These are phyloP conservation scores for Boechera divaricarpa DNA, from an alignment of 345 rosid genomes.

Conservation along the genomic window DNA sequence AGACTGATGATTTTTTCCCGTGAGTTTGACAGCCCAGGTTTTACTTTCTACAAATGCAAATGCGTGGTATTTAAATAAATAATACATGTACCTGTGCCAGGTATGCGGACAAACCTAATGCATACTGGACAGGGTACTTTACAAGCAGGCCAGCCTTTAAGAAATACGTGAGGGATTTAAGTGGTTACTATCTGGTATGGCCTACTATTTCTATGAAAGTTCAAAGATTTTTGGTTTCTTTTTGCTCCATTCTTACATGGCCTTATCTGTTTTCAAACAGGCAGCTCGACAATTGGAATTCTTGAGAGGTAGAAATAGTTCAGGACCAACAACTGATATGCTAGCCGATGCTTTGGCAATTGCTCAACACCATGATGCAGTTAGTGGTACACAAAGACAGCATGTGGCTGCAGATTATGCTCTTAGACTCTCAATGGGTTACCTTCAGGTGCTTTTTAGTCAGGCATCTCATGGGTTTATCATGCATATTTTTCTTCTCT, in stretches of 20 bases:
- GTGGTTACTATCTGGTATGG: conserved; percentile 85
- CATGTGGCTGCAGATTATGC: conserved; percentile 99
- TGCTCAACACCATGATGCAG: conserved; percentile 99
- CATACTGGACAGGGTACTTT: conserved; percentile 98
- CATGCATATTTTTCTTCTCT: conserved; percentile 11
- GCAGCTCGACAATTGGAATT: conserved; percentile 88
- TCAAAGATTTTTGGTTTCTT: conserved; percentile 12
- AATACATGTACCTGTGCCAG: conserved; percentile 46
- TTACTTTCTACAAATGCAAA: conserved; percentile 5
- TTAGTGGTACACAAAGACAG: conserved; percentile 93
- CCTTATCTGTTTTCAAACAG: conserved; percentile 49
- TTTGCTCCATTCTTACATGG: conserved; percentile 29
- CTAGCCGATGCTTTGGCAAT: conserved; percentile 87
- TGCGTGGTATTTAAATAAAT: conserved; percentile 14
- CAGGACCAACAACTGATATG: conserved; percentile 70
- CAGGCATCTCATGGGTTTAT: conserved; percentile 10
- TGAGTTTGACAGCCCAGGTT: conserved; percentile 49
- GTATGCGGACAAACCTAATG: conserved; percentile 90
- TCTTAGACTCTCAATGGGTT: conserved; percentile 82
- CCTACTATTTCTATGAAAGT: neutral
- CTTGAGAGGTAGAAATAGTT: conserved; percentile 65
- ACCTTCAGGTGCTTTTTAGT: conserved; percentile 63
- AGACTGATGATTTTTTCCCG: conserved; percentile 95
- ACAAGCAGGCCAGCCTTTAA: conserved; percentile 90
- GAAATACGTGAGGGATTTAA: conserved; percentile 77